Base-by-base conservation (phyloP, 805 yeast genomes). In the Kodamaea jinghongensis region DNA sequence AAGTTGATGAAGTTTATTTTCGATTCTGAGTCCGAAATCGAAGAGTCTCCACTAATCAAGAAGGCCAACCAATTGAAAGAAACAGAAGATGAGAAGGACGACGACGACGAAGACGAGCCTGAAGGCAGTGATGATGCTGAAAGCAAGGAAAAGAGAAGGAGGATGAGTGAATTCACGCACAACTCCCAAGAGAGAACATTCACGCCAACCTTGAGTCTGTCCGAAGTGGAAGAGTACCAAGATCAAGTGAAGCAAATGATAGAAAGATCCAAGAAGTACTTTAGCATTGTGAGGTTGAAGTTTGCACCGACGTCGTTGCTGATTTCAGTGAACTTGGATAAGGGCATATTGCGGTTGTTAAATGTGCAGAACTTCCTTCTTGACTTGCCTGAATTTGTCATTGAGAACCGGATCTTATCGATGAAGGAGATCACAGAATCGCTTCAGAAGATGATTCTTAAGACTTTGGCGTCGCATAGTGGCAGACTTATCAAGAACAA, bases 211-310 rank as follows among this genome's bases (percentile, higher is more conserved):
- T 20, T 20, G 23, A 20, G 23, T 20, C 23, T 20, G 23, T 20
- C 23, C 7, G 23, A 20, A 8, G 23, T 15, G 4, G 35, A 38
- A 30, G 57, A 50, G 31, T 42, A 53, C 20, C 58, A 60, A 34
- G 55, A 54, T 15, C 57, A 68, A 14, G 52, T 67, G 15, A 58
- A 78, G 17, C 74, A 77, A 46, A 88, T 91, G 96, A 63, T 88
- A 4, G 63, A 70, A 32, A 67, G 97, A 34, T 87, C 97, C 0
- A 76, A 86, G 17, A 78, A 76, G 42, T 86, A 77, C 55, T 70
- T 85, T 58, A 82, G 86, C 49, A 77, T 90, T 44, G 76, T 79
- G 16, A 64, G 75, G 11, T 70, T 91, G 45, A 66, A 63, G 23
- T 35, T 61, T 3, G 41, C 36, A 15, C 54, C 65, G 1, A 50